Conservation (phyloP, 2,329 filamentous ascomycete species). For the Apiospora saccharicola region DNA sequence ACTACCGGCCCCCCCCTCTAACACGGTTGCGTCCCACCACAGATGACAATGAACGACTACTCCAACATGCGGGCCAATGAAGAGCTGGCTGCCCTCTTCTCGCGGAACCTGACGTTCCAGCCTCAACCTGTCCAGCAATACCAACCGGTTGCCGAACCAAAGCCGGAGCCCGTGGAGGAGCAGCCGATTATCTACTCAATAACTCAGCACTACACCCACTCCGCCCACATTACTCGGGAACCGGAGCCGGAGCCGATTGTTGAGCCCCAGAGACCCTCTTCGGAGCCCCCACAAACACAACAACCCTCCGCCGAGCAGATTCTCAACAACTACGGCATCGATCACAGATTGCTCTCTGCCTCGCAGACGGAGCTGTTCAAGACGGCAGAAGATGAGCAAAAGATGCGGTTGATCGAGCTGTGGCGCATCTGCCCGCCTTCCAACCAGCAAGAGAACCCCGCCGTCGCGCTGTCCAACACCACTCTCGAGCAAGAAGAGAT, state of each 20-base stretch:
- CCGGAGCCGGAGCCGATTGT: constrained; percentile 36
- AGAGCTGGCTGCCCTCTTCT: constrained; percentile 82
- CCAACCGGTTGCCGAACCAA: constrained; percentile 40
- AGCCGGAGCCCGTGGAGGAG: constrained; percentile 40
- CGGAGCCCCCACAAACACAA: constrained; percentile 58
- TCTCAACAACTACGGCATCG: constrained; percentile 71
- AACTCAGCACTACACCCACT: constrained; percentile 86
- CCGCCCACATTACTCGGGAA: constrained; percentile 67
- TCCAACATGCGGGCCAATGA: constrained; percentile 73
- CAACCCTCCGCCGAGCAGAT: constrained; percentile 62
- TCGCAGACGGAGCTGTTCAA: constrained; percentile 83
- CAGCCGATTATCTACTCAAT: constrained; percentile 73
- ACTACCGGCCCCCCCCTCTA: constrained; percentile 3
- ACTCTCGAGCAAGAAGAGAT: constrained; percentile 65
- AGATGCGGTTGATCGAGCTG: constrained; percentile 78
- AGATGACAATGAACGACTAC: constrained; percentile 22
- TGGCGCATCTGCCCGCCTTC: constrained; percentile 83
- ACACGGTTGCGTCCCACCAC: neutral
- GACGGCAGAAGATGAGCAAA: constrained; percentile 75
- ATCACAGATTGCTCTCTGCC: constrained; percentile 72
- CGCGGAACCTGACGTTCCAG: constrained; percentile 74
- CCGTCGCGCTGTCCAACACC: constrained; percentile 60
- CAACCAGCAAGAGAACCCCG: constrained; percentile 60
- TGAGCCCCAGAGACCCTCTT: constrained; percentile 55
- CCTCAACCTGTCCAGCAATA: constrained; percentile 39